Conservation (phyloP, 257 asterid genomes). For the Scutellaria barbata region DNA sequence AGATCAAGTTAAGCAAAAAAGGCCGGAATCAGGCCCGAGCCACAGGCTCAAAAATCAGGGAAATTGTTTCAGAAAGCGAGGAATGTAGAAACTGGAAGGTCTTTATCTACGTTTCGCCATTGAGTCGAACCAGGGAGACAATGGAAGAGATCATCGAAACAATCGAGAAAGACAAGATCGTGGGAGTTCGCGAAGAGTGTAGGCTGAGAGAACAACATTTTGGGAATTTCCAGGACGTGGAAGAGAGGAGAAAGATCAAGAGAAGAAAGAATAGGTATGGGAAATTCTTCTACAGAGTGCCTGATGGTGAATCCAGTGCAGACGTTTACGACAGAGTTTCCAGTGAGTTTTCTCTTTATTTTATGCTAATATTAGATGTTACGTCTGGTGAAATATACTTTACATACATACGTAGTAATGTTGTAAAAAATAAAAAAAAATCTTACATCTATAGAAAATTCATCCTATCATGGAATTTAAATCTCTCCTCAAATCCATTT, state of each 20-base stretch:
- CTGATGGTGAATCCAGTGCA: conserved; percentile 75
- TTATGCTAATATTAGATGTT: background rate
- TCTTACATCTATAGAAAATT: no score
- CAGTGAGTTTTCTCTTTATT: conserved; percentile 43
- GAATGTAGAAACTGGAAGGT: conserved; percentile 38
- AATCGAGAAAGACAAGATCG: conserved; percentile 44
- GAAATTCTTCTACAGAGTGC: conserved; percentile 68
- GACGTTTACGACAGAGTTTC: conserved; percentile 73
- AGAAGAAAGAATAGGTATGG: conserved; percentile 50
- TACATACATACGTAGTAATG: no score
- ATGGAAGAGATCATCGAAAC: conserved; percentile 41
- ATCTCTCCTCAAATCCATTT: no score
- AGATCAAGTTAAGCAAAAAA: conserved; percentile 45
- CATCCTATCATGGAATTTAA: no score
- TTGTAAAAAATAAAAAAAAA: no score
- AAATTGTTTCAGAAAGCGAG: conserved; percentile 37
- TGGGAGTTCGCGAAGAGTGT: conserved; percentile 64
- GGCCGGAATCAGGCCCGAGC: conserved; percentile 44
- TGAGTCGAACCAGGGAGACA: conserved; percentile 47
- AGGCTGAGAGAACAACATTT: conserved; percentile 71
- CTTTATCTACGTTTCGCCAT: conserved; percentile 56
- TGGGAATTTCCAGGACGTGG: conserved; percentile 67
- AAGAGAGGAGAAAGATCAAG: conserved; percentile 56
- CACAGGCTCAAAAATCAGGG: conserved; percentile 34
- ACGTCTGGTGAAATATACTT: no score